These are phyloP conservation scores for Colletotrichum sp. DNA, from an alignment of 2,329 filamentous ascomycete species.

Conservation along the genomic window DNA sequence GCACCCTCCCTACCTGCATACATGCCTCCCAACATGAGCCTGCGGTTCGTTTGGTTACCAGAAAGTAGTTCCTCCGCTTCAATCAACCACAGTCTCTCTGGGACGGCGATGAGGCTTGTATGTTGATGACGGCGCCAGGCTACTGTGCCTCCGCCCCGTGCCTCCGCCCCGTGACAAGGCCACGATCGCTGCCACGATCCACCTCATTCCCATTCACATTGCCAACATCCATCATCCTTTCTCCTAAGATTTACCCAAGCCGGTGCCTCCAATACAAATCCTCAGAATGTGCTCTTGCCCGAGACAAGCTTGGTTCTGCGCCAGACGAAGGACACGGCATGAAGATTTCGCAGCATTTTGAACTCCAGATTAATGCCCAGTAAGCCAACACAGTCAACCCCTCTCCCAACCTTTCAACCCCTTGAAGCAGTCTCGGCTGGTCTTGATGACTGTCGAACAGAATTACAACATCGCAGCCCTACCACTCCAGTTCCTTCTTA, in stretches of 20 bases:
- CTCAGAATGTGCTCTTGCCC: background rate
- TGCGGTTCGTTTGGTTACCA: accelerated
- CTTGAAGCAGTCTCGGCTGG: background rate
- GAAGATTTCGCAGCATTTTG: background rate
- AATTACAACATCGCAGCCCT: background rate
- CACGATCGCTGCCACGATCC: background rate
- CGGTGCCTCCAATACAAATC: background rate
- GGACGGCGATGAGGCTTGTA: background rate
- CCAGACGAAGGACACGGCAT: background rate
- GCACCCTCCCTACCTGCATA: background rate
- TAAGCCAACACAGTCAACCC: background rate
- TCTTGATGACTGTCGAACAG: background rate
- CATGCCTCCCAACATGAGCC: accelerated
- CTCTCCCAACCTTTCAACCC: background rate
- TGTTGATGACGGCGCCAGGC: background rate
- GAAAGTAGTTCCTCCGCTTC: background rate
- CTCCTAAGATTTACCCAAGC: accelerated
- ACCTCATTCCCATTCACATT: background rate
- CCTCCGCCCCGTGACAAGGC: background rate
- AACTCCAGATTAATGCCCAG: background rate
- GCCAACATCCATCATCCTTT: too few species aligned
- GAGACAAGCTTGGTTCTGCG: background rate
- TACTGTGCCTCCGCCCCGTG: background rate
- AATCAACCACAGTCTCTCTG: background rate
- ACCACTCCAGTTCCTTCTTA: background rate